Evolutionary conservation across 768 basidiomycete species (phyloP).

Genomic region (Lyophyllum semitale): DNA sequence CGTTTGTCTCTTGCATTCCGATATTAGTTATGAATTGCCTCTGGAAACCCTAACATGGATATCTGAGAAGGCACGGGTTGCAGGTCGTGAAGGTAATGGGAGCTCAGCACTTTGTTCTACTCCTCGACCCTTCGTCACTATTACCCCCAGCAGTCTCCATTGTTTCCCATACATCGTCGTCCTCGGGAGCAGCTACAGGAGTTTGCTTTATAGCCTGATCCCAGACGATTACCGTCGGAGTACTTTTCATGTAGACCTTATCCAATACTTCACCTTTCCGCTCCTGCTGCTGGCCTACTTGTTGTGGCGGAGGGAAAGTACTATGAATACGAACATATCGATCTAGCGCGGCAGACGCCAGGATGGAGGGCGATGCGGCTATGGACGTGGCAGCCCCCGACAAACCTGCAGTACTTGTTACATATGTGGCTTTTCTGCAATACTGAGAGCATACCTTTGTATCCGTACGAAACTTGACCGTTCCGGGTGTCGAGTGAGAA

Average conservation of each 20-base stretch:
- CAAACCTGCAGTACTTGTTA: conserved; percentile 47
- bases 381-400: conserved; percentile 71
- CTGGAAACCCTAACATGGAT: background rate
- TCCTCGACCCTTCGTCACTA: conserved; percentile 22
- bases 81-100: too few species aligned
- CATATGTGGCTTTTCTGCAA: background rate
- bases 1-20: background rate
- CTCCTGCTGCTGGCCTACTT: conserved; percentile 52
- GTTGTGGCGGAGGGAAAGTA: conserved; percentile 50
- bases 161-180: conserved; percentile 69
- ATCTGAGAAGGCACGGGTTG: too few species aligned
- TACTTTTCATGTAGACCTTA: conserved; percentile 62
- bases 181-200: conserved; percentile 28
- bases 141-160: conserved; percentile 57
- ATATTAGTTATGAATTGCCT: background rate
- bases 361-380: conserved; percentile 49
- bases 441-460: conserved; percentile 51
- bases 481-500: conserved; percentile 70
- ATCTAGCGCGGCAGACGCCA: conserved; percentile 69
- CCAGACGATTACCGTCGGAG: conserved; percentile 68
- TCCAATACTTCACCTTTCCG: conserved; percentile 61
- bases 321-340: conserved; percentile 73
- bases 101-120: conserved; percentile 23
- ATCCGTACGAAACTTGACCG: conserved; percentile 63
- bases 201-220: conserved; percentile 35